phyloP scores from a whole-genome alignment of 1,284 basidiomycete species.

The Microbotryum silenes-acaulis region DNA sequence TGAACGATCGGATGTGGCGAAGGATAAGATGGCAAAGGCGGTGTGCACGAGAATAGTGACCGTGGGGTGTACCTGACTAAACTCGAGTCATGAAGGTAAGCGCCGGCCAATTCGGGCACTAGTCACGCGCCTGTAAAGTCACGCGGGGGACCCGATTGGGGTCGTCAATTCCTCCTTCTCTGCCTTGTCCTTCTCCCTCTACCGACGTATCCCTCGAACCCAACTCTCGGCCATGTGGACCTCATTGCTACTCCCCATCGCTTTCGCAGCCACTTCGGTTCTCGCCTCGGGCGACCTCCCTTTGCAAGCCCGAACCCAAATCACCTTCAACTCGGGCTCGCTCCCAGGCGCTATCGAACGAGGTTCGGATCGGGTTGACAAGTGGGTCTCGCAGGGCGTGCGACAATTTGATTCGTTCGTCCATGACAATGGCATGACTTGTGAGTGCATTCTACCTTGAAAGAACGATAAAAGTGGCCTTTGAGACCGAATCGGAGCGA shows the following conservation, averaged over 20 bases:
- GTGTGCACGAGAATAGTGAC: neutral
- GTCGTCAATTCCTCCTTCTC: neutral
- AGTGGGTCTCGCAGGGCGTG: slow-evolving; percentile 12
- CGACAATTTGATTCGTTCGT: slow-evolving; percentile 12
- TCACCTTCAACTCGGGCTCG: slow-evolving; percentile 6
- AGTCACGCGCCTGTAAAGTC: neutral
- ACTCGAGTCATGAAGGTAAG: neutral
- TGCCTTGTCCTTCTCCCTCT: neutral
- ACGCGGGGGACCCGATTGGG: neutral
- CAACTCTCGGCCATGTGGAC: neutral
- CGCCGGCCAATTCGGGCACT: neutral
- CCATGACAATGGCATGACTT: neutral
- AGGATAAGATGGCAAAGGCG: neutral
- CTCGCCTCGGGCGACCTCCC: neutral
- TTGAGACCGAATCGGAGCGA: neutral
- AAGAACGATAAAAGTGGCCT: neutral
- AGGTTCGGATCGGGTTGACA: slow-evolving; percentile 2
- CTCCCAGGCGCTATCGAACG: neutral
- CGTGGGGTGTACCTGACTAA: neutral
- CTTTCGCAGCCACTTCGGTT: neutral
- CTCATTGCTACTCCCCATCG: too few relatives aligned
- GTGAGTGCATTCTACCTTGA: neutral
- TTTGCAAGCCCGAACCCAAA: slow-evolving; percentile 2
- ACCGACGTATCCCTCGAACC: neutral
- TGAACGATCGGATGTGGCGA: neutral